Percentiles rank a stretch among this genome's conserved stretches.
phyloP scores from a whole-genome alignment of 2,329 filamentous ascomycete genomes.

The Beauveria scarabaeidicola region DNA sequence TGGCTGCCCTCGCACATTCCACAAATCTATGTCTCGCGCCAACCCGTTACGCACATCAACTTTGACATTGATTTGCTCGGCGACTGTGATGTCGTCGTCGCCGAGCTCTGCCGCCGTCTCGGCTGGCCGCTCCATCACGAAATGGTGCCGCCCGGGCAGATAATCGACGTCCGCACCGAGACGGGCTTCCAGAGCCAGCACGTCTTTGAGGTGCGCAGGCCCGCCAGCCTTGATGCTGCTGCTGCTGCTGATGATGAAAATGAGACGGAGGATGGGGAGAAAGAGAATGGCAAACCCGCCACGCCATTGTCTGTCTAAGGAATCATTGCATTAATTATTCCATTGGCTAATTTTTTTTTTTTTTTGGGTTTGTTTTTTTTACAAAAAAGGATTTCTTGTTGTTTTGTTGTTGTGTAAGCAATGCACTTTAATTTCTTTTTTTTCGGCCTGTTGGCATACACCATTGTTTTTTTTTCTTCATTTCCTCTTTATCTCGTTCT shows the following conservation, averaged over 20 bases:
- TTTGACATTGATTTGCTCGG: conserved; percentile 97
- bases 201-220: conserved; percentile 23
- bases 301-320: not conserved
- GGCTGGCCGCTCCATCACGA: conserved; percentile 75
- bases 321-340: no score
- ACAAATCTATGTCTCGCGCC: conserved; percentile 82
- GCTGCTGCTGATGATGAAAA: not conserved
- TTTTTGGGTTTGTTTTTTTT: not conserved
- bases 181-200: conserved; percentile 29
- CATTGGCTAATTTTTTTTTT: not conserved
- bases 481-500: not conserved
- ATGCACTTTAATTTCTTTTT: not conserved
- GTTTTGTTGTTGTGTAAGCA: not conserved
- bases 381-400: not conserved
- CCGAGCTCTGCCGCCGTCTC: conserved; percentile 73
- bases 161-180: conserved; percentile 43
- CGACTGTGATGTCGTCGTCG: conserved; percentile 84
- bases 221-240: not conserved
- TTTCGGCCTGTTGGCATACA: not conserved
- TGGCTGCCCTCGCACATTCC: conserved; percentile 72
- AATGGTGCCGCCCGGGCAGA: conserved; percentile 66
- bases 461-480: not conserved
- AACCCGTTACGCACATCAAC: conserved; percentile 79
- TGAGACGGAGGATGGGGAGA: not conserved
- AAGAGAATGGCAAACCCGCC: not conserved